Percentiles rank a stretch among this genome's conserved stretches.
Evolutionary conservation across 139 green algal genomes (phyloP).

Genomic region (Prasinococcaceae sp.): DNA sequence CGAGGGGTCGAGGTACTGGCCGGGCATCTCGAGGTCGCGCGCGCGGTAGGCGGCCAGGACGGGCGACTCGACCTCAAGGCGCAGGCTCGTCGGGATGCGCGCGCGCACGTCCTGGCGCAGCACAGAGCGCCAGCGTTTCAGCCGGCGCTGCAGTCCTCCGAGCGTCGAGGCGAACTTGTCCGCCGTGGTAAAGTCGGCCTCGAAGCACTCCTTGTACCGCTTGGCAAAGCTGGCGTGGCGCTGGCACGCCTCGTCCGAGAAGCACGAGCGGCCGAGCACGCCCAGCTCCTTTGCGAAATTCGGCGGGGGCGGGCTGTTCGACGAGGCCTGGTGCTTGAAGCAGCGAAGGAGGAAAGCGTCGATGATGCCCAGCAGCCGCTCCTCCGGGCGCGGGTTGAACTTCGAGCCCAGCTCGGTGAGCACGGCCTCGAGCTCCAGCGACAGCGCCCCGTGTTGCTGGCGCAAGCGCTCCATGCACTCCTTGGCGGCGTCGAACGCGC

Average conservation of each 20-base stretch:
- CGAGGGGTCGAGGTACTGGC: slow-evolving; percentile 39
- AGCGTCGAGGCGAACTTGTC: slow-evolving; percentile 62
- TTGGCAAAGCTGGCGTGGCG: slow-evolving; percentile 37
- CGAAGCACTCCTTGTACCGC: slow-evolving; percentile 65
- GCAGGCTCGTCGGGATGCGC: slow-evolving; percentile 43
- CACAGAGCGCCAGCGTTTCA: slow-evolving; percentile 69
- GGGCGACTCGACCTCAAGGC: slow-evolving; percentile 67
- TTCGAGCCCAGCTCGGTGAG: slow-evolving; percentile 46
- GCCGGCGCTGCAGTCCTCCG: slow-evolving; percentile 56
- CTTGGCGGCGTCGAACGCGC: slow-evolving; percentile 8
- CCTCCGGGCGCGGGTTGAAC: slow-evolving; percentile 73
- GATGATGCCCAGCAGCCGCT: slow-evolving; percentile 84
- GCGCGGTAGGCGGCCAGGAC: slow-evolving; percentile 51
- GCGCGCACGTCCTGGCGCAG: slow-evolving; percentile 66
- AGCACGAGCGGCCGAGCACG: slow-evolving; percentile 53
- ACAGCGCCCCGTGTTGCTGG: slow-evolving; percentile 13
- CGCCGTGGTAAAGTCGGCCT: slow-evolving; percentile 53
- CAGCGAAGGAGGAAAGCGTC: slow-evolving; percentile 82
- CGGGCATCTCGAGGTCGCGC: slow-evolving; percentile 81
- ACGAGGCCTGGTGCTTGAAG: slow-evolving; percentile 51
- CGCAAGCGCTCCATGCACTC: slow-evolving; percentile 48
- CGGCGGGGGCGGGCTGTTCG: slow-evolving; percentile 46
- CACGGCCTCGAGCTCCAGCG: slow-evolving; percentile 30
- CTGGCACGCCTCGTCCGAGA: slow-evolving; percentile 30
- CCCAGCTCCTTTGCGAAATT: slow-evolving; percentile 68